Percentiles rank a stretch among this genome's conserved stretches.
These are phyloP conservation scores for Chalciporus sphaerocephalus DNA, from an alignment of 768 basidiomycete genomes.

Conservation along the genomic window DNA sequence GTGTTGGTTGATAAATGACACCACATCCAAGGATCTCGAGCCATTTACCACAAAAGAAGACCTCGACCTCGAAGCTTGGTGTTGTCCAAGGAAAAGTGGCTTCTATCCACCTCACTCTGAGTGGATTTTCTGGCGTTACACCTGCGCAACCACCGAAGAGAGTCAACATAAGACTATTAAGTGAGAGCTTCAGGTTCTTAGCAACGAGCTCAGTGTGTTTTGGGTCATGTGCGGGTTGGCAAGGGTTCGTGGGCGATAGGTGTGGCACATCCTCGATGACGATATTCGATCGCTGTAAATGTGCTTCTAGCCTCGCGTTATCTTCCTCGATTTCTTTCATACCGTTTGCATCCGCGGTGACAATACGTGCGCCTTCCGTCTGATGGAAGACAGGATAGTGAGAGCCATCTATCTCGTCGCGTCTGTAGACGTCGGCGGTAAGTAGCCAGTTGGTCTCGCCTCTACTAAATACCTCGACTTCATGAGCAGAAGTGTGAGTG, in stretches of 20 bases:
- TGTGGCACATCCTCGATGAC: constrained; percentile 83
- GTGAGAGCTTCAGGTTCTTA: constrained; percentile 82
- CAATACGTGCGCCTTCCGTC: constrained; percentile 90
- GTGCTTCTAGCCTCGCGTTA: constrained; percentile 55
- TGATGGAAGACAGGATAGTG: constrained; percentile 99
- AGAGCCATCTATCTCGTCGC: constrained; percentile 95
- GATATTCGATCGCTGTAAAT: constrained; percentile 71
- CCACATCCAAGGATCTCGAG: constrained; percentile 94
- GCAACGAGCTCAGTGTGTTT: constrained; percentile 66
- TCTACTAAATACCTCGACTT: constrained; percentile 81
- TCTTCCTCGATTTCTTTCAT: constrained; percentile 66
- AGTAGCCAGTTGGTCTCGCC: constrained; percentile 84
- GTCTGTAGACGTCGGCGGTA: constrained; percentile 93
- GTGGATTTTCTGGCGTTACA: constrained; percentile 56
- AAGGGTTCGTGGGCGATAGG: constrained; percentile 71
- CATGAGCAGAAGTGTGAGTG: constrained; percentile 98
- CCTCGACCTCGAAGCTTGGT: constrained; percentile 97
- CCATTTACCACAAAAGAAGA: constrained; percentile 95
- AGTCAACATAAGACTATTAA: constrained; percentile 80
- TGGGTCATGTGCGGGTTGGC: constrained; percentile 74
- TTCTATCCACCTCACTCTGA: constrained; percentile 94
- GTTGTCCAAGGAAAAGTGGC: constrained; percentile 97
- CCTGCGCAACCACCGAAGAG: constrained; percentile 67
- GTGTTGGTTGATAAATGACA: constrained; percentile 82
- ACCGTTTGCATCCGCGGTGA: constrained; percentile 52